Evolutionary conservation across 495 filamentous ascomycete species (phyloP).

Genomic region (Stereocaulon alpinum): DNA sequence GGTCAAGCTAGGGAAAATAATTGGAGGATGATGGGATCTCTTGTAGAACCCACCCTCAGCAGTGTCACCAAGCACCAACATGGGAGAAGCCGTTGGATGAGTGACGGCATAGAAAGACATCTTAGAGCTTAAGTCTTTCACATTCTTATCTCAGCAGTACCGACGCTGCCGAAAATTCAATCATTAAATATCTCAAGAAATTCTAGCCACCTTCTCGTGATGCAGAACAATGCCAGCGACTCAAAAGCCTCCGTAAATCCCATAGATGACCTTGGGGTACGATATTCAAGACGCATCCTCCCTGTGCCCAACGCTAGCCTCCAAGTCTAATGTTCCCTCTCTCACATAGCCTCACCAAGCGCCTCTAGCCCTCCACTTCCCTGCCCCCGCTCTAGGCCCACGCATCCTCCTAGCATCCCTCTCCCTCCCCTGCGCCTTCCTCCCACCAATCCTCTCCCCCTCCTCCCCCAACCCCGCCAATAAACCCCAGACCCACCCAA

Average conservation of each 20-base stretch:
- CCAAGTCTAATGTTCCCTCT: background rate
- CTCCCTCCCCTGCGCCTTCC: constrained; percentile 19
- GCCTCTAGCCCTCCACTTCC: constrained; percentile 23
- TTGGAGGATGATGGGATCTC: background rate
- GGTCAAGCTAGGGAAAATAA: background rate
- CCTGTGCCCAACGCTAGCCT: too few relatives aligned
- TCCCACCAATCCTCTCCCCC: constrained; percentile 34
- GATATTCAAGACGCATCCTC: background rate
- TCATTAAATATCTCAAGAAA: background rate
- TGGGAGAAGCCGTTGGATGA: background rate
- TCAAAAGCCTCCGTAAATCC: background rate
- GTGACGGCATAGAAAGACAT: background rate
- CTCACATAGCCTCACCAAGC: constrained; percentile 11
- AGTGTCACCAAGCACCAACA: too few relatives aligned
- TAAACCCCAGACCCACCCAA: constrained; percentile 45
- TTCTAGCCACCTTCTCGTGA: background rate
- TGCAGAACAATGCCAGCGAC: background rate
- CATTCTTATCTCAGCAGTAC: background rate
- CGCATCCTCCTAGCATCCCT: constrained; percentile 21
- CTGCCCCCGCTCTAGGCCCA: constrained; percentile 18
- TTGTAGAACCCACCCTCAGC: background rate
- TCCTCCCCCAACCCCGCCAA: constrained; percentile 46
- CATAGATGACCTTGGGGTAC: background rate
- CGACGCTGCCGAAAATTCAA: background rate
- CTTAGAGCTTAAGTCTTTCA: background rate